These are phyloP conservation scores for Schwanniomyces pseudopolymorphus DNA, from an alignment of 805 yeast genomes.

Conservation along the genomic window DNA sequence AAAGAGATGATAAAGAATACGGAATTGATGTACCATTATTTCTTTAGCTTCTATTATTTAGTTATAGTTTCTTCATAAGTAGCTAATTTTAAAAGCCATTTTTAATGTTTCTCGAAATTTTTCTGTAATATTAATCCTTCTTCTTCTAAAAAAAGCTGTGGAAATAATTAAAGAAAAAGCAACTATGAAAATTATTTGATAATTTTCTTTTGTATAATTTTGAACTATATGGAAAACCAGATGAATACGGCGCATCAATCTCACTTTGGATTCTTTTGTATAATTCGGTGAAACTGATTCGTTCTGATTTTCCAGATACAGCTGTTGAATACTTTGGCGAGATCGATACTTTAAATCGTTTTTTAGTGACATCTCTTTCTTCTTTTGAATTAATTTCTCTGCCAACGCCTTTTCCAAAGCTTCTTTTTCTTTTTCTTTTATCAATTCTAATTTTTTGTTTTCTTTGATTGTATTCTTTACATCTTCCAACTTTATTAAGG, in stretches of 20 bases:
- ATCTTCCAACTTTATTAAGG: conserved; percentile 7
- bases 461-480: conserved; percentile 6
- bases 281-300: not conserved
- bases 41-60: conserved; percentile 15
- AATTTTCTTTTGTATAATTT: conserved; percentile 24
- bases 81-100: conserved; percentile 47
- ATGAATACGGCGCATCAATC: conserved; percentile 4
- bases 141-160: conserved; percentile 19
- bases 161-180: conserved; percentile 19
- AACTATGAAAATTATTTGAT: conserved; percentile 24
- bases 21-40: conserved; percentile 49
- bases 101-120: conserved; percentile 33
- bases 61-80: conserved; percentile 20
- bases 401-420: conserved; percentile 13
- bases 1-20: conserved; percentile 27
- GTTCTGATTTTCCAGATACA: conserved; percentile 4
- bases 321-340: conserved; percentile 26
- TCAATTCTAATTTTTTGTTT: conserved; percentile 8
- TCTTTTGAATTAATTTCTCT: conserved; percentile 19
- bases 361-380: conserved; percentile 15
- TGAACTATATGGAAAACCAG: conserved; percentile 17
- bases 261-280: conserved; percentile 12
- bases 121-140: conserved; percentile 27
- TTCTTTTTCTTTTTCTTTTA: conserved; percentile 12
- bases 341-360: conserved; percentile 29